These are phyloP conservation scores for Pleurotus djamor DNA, from an alignment of 768 basidiomycete species.

Conservation along the genomic window DNA sequence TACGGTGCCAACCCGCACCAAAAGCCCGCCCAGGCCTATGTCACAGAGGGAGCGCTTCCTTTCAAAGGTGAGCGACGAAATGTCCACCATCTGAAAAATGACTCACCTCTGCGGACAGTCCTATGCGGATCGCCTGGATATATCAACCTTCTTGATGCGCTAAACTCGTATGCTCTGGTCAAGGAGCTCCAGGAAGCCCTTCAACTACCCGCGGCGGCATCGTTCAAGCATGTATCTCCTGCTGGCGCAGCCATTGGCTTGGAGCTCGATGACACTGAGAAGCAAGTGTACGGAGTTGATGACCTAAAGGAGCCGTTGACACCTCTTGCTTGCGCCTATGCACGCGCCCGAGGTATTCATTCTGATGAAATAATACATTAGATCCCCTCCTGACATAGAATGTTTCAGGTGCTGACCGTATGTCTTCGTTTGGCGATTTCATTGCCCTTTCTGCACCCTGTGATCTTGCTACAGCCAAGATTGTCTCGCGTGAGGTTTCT, in stretches of 20 bases:
- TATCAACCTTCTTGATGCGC: slow-evolving; percentile 96
- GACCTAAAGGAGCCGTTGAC: slow-evolving; percentile 91
- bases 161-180: slow-evolving; percentile 96
- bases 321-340: slow-evolving; percentile 89
- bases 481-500: slow-evolving; percentile 98
- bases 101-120: slow-evolving; percentile 40
- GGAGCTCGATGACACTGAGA: slow-evolving; percentile 78
- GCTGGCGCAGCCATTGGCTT: slow-evolving; percentile 95
- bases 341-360: slow-evolving; percentile 80
- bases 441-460: slow-evolving; percentile 93
- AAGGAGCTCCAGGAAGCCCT: slow-evolving; percentile 90
- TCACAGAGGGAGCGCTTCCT: slow-evolving; percentile 83
- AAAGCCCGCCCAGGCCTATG: slow-evolving; percentile 96
- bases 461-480: slow-evolving; percentile 91
- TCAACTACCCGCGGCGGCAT: slow-evolving; percentile 90
- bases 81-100: not conserved
- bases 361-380: no score
- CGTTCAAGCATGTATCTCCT: slow-evolving; percentile 99
- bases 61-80: slow-evolving; percentile 70
- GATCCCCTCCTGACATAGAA: no score
- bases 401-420: slow-evolving; percentile 84
- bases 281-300: slow-evolving; percentile 94
- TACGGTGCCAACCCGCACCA: slow-evolving; percentile 99
- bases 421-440: slow-evolving; percentile 99
- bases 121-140: slow-evolving; percentile 95